phyloP scores from a whole-genome alignment of 352 stramenopile species.

The Detonula confervacea region DNA sequence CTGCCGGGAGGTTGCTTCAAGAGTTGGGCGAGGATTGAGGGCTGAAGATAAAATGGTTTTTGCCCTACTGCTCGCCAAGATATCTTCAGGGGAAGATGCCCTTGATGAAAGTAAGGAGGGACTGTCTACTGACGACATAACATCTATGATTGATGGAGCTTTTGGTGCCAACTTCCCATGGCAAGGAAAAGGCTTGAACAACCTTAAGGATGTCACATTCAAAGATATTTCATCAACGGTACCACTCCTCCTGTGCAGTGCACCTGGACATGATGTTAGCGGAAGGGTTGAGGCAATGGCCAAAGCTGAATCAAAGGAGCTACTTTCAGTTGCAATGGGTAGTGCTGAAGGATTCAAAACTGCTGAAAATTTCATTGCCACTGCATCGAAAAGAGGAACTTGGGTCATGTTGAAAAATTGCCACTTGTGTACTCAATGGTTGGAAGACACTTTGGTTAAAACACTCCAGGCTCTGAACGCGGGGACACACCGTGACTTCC shows the following conservation, averaged over 20 bases:
- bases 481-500: conserved; percentile 84
- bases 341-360: conserved; percentile 95
- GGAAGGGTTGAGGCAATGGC: conserved; percentile 95
- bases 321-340: conserved; percentile 98
- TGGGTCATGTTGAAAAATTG: conserved; percentile 99
- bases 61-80: conserved; percentile 91
- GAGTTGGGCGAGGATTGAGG: conserved; percentile 93
- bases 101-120: conserved; percentile 75
- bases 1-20: conserved; percentile 91
- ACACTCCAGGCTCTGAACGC: conserved; percentile 87
- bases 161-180: conserved; percentile 94
- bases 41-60: conserved; percentile 99
- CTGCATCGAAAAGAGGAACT: conserved; percentile 93
- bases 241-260: conserved; percentile 96
- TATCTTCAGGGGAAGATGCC: conserved; percentile 68
- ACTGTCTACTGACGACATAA: conserved; percentile 76
- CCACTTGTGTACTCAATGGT: conserved; percentile 97
- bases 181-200: conserved; percentile 91
- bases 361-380: conserved; percentile 93
- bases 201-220: conserved; percentile 93
- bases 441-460: conserved; percentile 95
- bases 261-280: conserved; percentile 97
- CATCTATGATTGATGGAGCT: conserved; percentile 77
- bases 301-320: conserved; percentile 89
- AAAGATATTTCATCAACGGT: conserved; percentile 90